Percentiles rank a stretch among this genome's conserved stretches.
Conservation (phyloP, 805 yeast species). For the Schwanniomyces vanrijiae region DNA sequence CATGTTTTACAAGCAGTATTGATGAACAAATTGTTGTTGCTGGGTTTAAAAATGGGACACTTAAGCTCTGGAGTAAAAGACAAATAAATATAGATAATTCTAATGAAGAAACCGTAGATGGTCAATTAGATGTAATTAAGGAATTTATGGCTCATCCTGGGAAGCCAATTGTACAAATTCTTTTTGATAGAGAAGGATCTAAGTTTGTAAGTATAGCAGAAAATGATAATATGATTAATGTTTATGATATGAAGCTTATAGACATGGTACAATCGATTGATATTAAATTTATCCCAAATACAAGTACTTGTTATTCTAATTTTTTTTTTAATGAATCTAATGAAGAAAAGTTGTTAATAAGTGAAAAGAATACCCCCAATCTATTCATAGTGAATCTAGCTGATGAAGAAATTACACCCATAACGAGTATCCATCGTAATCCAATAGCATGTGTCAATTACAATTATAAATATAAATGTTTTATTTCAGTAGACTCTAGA, state of each 20-base stretch:
- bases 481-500: conserved; percentile 18
- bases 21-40: conserved; percentile 14
- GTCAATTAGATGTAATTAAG: conserved; percentile 12
- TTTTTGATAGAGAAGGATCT: conserved; percentile 13
- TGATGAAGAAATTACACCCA: conserved; percentile 9
- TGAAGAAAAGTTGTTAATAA: conserved; percentile 9
- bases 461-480: conserved; percentile 12
- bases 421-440: conserved; percentile 11
- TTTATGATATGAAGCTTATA: conserved; percentile 18
- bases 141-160: conserved; percentile 17
- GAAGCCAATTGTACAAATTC: conserved; percentile 12
- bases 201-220: conserved; percentile 17
- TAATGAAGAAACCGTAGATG: conserved; percentile 5
- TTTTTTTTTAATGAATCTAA: conserved; percentile 12
- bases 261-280: conserved; percentile 21
- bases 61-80: conserved; percentile 18
- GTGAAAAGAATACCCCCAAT: conserved; percentile 10
- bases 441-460: conserved; percentile 10
- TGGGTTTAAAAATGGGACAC: conserved; percentile 19
- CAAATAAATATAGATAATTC: conserved; percentile 2
- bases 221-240: conserved; percentile 14
- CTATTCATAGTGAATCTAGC: conserved; percentile 10
- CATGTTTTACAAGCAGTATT: conserved; percentile 10
- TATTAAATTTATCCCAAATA: conserved; percentile 14
- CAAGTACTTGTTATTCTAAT: conserved; percentile 6